These are phyloP conservation scores for Suillus clintonianus DNA, from an alignment of 768 basidiomycete genomes.

Conservation along the genomic window DNA sequence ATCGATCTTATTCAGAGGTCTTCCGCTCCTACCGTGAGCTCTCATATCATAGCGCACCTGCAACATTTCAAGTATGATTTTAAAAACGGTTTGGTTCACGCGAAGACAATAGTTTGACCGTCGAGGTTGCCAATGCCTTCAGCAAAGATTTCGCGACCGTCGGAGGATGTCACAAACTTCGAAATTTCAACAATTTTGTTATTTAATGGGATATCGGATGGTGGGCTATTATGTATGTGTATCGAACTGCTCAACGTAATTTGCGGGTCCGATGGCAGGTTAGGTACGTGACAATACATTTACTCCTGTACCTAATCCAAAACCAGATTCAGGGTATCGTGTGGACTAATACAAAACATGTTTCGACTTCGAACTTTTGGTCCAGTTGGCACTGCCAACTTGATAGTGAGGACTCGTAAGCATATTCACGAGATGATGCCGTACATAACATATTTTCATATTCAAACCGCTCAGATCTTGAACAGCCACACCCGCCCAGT, in stretches of 20 bases:
- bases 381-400: no score
- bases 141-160: neutral
- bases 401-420: no score
- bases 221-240: neutral
- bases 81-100: neutral
- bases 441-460: no score
- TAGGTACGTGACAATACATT: neutral
- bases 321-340: neutral
- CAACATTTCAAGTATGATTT: neutral
- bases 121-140: neutral
- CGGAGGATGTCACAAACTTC: neutral
- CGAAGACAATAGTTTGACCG: neutral
- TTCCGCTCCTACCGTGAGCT: neutral
- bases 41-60: neutral
- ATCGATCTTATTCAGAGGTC: neutral
- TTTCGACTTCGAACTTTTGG: no score
- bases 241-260: no score
- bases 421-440: no score
- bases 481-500: no score
- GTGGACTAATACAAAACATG: no score
- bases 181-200: neutral
- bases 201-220: neutral
- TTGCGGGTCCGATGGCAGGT: no score
- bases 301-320: neutral
- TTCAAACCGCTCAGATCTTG: no score